These are phyloP conservation scores for Suaeda aralocaspica DNA, from an alignment of 148 eudicot genomes.

Conservation along the genomic window DNA sequence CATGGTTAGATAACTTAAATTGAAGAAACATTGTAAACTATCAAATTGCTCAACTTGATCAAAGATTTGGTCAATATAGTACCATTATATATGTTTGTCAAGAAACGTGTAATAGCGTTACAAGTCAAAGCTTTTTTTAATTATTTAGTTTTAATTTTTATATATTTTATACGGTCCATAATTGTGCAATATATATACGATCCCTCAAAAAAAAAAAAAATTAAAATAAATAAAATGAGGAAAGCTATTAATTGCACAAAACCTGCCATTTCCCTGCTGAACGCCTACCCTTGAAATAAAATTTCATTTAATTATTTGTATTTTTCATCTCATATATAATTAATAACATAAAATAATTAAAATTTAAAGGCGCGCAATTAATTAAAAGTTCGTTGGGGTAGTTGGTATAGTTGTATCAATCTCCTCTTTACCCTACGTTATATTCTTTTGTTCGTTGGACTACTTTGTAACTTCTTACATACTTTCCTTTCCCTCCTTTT, in stretches of 20 bases:
- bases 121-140: neutral
- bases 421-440: conserved; percentile 12
- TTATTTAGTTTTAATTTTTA: neutral
- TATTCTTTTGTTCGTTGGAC: conserved; percentile 28
- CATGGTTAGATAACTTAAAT: too few species aligned
- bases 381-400: conserved; percentile 44
- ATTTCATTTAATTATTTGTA: neutral
- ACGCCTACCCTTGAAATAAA: conserved; percentile 17
- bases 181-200: too few species aligned
- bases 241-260: conserved; percentile 22
- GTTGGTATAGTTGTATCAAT: conserved; percentile 28
- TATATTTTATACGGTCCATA: too few species aligned
- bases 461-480: conserved; percentile 27
- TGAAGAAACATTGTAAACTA: too few species aligned
- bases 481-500: neutral
- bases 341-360: neutral
- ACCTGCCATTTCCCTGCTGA: conserved; percentile 24
- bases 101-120: neutral
- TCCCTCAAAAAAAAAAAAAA: too few species aligned
- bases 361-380: conserved; percentile 13
- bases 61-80: neutral
- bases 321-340: neutral
- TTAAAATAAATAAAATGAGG: too few species aligned
- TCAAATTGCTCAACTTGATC: neutral
- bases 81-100: neutral